These are phyloP conservation scores for Aureobasidium sp. DNA, from an alignment of 2,329 filamentous ascomycete genomes.

Conservation along the genomic window DNA sequence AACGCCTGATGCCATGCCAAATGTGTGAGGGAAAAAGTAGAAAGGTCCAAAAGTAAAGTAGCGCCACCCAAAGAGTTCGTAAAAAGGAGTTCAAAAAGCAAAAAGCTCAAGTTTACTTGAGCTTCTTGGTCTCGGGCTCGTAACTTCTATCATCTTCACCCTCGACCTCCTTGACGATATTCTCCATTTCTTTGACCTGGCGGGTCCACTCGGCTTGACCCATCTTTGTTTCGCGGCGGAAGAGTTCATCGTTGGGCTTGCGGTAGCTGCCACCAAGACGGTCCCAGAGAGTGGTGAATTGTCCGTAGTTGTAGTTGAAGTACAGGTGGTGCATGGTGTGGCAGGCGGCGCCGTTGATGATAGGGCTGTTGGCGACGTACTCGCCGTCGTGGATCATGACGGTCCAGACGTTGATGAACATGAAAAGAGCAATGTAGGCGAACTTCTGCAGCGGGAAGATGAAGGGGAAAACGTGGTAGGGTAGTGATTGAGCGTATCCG, in stretches of 20 bases:
- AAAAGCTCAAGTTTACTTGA: conserved; percentile 19
- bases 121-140: conserved; percentile 33
- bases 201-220: conserved; percentile 67
- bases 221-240: conserved; percentile 79
- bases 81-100: not conserved
- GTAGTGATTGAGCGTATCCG: conserved; percentile 77
- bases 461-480: conserved; percentile 90
- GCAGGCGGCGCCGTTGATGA: conserved; percentile 91
- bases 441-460: conserved; percentile 88
- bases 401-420: conserved; percentile 95
- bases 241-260: conserved; percentile 76
- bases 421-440: conserved; percentile 75
- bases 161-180: conserved; percentile 65
- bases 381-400: conserved; percentile 95
- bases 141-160: conserved; percentile 43
- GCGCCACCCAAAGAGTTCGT: not conserved
- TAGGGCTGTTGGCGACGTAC: conserved; percentile 80
- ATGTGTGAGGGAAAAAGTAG: not conserved
- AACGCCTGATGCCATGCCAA: conserved; percentile 1
- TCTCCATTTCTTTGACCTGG: conserved; percentile 68
- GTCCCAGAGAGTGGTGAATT: conserved; percentile 90
- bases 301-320: conserved; percentile 88
- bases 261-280: conserved; percentile 79
- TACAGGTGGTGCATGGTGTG: conserved; percentile 86
- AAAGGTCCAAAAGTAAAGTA: not conserved